Evolutionary conservation across 2,329 filamentous ascomycete genomes (phyloP).

Genomic region (Aspergillus quadricinctus): DNA sequence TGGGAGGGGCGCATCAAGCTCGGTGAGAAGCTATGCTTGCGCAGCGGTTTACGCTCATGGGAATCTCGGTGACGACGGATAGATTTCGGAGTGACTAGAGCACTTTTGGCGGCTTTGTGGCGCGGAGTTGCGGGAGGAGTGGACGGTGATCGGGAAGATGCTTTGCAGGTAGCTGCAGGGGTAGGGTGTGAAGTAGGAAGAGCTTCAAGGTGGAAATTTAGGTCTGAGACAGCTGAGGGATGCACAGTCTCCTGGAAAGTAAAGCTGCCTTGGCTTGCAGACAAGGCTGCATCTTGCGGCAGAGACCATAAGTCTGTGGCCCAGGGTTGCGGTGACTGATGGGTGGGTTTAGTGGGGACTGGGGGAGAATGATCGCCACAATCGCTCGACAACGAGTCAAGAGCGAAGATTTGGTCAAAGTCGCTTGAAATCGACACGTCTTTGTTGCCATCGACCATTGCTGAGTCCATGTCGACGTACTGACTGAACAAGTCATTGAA

Average conservation of each 20-base stretch:
- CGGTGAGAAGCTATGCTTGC: slow-evolving; percentile 43
- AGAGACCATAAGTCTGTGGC: slow-evolving; percentile 49
- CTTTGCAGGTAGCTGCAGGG: slow-evolving; percentile 15
- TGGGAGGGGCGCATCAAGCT: slow-evolving; percentile 55
- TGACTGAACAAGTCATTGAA: slow-evolving; percentile 61
- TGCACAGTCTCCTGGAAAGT: slow-evolving; percentile 37
- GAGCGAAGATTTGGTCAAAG: slow-evolving; percentile 49
- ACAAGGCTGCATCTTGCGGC: slow-evolving; percentile 46
- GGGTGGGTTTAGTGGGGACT: slow-evolving; percentile 44
- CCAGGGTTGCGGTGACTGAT: slow-evolving; percentile 49
- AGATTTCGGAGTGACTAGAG: slow-evolving; percentile 35
- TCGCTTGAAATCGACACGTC: slow-evolving; percentile 48
- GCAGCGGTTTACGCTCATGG: slow-evolving; percentile 36
- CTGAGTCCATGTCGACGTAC: slow-evolving; percentile 56
- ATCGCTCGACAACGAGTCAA: slow-evolving; percentile 49
- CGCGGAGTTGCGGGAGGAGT: slow-evolving; percentile 36
- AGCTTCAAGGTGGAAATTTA: slow-evolving; percentile 30
- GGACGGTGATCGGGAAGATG: slow-evolving; percentile 28
- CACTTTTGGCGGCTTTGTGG: slow-evolving; percentile 34
- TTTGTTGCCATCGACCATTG: slow-evolving; percentile 46
- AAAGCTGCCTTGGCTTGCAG: slow-evolving; percentile 26
- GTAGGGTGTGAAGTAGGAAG: slow-evolving; percentile 16
- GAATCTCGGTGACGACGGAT: slow-evolving; percentile 38
- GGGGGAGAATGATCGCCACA: slow-evolving; percentile 49
- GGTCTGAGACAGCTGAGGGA: slow-evolving; percentile 31